Evolutionary conservation across 192 early-diverging fungal species (phyloP).

Genomic region (Coemansia sp.): DNA sequence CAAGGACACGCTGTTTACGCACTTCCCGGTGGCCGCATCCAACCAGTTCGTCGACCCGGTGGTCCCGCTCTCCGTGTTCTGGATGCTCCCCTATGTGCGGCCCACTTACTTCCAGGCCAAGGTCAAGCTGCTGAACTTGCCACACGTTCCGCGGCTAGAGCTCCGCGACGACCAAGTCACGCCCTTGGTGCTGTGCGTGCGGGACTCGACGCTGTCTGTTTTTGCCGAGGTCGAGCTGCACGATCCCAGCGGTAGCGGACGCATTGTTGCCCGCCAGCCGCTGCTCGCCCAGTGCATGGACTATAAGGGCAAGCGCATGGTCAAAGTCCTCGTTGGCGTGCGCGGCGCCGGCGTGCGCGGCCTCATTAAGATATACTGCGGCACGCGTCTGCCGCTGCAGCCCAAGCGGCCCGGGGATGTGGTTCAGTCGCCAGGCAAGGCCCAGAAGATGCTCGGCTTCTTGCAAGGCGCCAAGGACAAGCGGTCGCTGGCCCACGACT

Average conservation of each 20-base stretch:
- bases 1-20: constrained; percentile 54
- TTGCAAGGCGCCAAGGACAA: constrained; percentile 35
- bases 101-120: constrained; percentile 44
- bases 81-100: constrained; percentile 58
- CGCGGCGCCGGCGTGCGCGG: constrained; percentile 41
- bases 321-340: constrained; percentile 53
- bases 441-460: constrained; percentile 53
- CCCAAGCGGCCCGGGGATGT: constrained; percentile 21
- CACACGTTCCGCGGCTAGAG: constrained; percentile 39
- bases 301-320: constrained; percentile 56
- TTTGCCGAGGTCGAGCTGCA: constrained; percentile 59
- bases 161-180: constrained; percentile 49
- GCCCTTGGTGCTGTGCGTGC: constrained; percentile 51
- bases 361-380: constrained; percentile 56
- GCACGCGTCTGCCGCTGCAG: constrained; percentile 39
- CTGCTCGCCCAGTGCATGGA: constrained; percentile 58
- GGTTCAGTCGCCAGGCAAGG: constrained; percentile 3
- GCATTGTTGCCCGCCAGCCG: constrained; percentile 52
- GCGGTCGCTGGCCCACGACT: constrained; percentile 41
- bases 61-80: constrained; percentile 53
- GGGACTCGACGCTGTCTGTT: constrained; percentile 43
- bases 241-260: constrained; percentile 52
- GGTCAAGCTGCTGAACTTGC: constrained; percentile 55
- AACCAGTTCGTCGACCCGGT: constrained; percentile 57
- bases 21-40: constrained; percentile 33